A percentile compares a stretch with the other conserved stretches of the same genome.
Conservation (phyloP, 257 asterid species). For the Salvia rosmarinus region DNA sequence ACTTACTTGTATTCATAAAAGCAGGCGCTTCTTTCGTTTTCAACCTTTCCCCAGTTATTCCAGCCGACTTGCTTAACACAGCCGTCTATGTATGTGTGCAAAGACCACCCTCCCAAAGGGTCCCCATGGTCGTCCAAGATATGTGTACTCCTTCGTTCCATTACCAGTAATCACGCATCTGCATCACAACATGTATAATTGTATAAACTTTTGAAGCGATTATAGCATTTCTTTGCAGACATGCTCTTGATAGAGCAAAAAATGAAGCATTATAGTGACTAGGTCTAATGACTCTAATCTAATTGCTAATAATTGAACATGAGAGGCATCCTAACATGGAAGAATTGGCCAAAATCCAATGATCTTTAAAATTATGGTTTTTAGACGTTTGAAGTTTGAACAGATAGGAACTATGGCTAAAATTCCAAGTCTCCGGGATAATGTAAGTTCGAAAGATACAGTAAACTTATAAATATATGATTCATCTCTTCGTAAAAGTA, state of each 20-base stretch:
- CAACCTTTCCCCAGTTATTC: slow-evolving; percentile 92
- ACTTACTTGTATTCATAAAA: slow-evolving; percentile 90
- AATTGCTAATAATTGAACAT: no score
- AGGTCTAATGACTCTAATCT: background rate
- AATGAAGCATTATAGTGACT: background rate
- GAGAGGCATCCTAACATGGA: background rate
- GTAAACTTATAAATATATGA: background rate
- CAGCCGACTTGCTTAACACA: slow-evolving; percentile 83
- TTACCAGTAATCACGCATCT: slow-evolving; percentile 93
- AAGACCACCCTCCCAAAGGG: slow-evolving; percentile 95
- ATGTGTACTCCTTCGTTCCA: slow-evolving; percentile 61
- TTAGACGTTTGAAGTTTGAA: background rate
- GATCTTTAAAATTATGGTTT: background rate
- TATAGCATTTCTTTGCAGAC: background rate
- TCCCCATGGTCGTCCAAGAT: slow-evolving; percentile 98
- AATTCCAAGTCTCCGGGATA: background rate
- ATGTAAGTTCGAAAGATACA: background rate
- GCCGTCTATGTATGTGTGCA: slow-evolving; percentile 72
- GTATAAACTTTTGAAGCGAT: background rate
- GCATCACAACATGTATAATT: slow-evolving; percentile 39
- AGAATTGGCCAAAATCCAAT: slow-evolving; percentile 2
- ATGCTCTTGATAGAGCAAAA: background rate
- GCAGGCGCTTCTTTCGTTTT: slow-evolving; percentile 95
- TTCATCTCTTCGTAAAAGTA: background rate
- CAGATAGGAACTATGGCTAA: background rate